Evolutionary conservation across 1,139 yeast genomes (phyloP), one percentile per base, ranked within the genome.

Genomic region (Suhomyces wounanorum): DNA sequence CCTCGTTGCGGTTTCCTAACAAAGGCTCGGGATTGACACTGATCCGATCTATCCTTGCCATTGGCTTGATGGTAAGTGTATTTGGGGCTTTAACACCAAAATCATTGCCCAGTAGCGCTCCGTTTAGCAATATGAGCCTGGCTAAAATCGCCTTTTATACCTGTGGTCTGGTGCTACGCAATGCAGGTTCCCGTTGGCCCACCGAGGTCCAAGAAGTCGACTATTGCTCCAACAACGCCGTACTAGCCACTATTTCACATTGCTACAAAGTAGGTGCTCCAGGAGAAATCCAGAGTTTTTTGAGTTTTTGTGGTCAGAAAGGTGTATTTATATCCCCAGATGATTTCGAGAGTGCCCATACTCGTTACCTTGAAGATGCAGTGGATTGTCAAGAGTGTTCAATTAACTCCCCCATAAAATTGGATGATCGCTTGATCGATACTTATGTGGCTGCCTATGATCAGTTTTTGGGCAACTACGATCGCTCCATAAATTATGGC

Each of bases 241-340:
- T 79, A 1, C 60, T 75, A 57, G 72, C 79, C n/a, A 73, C 78
- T 1, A 67, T 75, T 44, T 64, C 78, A 8, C 70, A 70, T 52
- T 77, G 80, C 54, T 74, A 69, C 55, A 45, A 56, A 14, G 49
- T 53, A 1, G 68, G 67, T 2, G 65, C 66, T 51, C 63, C 64
- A 2, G 46, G 56, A 0, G 61, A 64, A 40, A 58, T 71, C n/a
- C 58, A 55, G 26, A 55, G 65, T 10, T 67, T 72, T 50, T 44
- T 74, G 16, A 51, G 55, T 8, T 55, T 58, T 55, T 76, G 81
- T 57, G 51, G 57, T n/a, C 58, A 62, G 3, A 65, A 48, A 44
- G 66, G 70, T 42, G 59, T 62, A 7, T 55, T 65, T 1, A 45
- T 77, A 8, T 69, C 79, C 0, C 45, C 53, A 16, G 66, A 64